These are phyloP conservation scores for Metschnikowia anglica DNA, from an alignment of 805 yeast genomes.

Conservation along the genomic window DNA sequence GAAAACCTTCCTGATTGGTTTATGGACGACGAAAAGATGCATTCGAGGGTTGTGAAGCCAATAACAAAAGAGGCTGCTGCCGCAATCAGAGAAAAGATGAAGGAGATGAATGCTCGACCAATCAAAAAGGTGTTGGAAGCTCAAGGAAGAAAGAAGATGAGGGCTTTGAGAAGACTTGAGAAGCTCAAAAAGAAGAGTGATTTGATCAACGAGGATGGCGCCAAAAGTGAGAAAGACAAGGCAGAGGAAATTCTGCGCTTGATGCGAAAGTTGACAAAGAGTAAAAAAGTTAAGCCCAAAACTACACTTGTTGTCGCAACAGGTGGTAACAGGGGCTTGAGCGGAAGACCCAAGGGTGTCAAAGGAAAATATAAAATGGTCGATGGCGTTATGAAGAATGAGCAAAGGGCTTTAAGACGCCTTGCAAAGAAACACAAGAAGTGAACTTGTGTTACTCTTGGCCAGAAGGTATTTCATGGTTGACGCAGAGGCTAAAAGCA, in stretches of 20 bases:
- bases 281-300: conserved; percentile 72
- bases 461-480: too few relatives aligned
- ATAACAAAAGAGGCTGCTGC: conserved; percentile 80
- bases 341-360: conserved; percentile 96
- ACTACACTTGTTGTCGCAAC: conserved; percentile 85
- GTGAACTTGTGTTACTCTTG: too few relatives aligned
- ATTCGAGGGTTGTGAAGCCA: conserved; percentile 83
- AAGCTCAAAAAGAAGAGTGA: conserved; percentile 91
- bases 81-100: conserved; percentile 44
- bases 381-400: conserved; percentile 97
- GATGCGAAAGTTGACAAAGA: conserved; percentile 75
- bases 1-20: conserved; percentile 98
- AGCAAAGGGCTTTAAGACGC: conserved; percentile 87
- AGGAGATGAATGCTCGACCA: conserved; percentile 89
- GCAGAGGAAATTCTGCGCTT: conserved; percentile 88
- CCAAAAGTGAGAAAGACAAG: conserved; percentile 89
- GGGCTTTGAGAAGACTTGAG: conserved; percentile 84
- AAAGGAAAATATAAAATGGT: conserved; percentile 99
- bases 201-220: conserved; percentile 80
- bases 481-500: too few relatives aligned
- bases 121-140: conserved; percentile 99
- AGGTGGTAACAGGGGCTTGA: conserved; percentile 79
- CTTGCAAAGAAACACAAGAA: conserved; percentile 84
- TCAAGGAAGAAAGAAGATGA: conserved; percentile 91
- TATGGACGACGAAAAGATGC: conserved; percentile 83